These are phyloP conservation scores for Apostasia ramifera DNA, from an alignment of 106 monocot species.

Conservation along the genomic window DNA sequence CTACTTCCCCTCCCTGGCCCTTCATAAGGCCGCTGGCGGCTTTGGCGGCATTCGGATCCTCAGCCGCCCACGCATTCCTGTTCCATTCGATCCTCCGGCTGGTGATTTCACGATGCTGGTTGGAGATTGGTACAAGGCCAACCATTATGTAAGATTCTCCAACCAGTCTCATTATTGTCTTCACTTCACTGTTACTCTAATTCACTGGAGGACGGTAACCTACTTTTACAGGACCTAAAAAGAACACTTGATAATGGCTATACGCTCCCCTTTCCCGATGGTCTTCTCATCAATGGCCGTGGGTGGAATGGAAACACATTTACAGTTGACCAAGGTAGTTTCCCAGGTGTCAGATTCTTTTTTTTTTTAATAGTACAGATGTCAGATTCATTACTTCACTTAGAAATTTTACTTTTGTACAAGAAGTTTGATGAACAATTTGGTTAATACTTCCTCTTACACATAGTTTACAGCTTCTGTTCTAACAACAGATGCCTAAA, in stretches of 20 bases:
- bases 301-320: conserved; percentile 36
- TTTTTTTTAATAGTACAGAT: too few relatives aligned
- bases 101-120: conserved; percentile 38
- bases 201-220: background rate
- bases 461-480: too few relatives aligned
- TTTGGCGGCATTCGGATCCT: conserved; percentile 39
- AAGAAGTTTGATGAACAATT: too few relatives aligned
- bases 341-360: too few relatives aligned
- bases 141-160: conserved; percentile 30
- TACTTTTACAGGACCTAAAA: conserved; percentile 24
- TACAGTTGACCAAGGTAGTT: conserved; percentile 46
- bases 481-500: too few relatives aligned
- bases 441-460: too few relatives aligned
- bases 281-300: conserved; percentile 47
- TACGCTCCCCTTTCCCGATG: conserved; percentile 47
- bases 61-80: conserved; percentile 36
- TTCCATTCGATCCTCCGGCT: conserved; percentile 42
- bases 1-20: conserved; percentile 52
- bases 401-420: too few relatives aligned
- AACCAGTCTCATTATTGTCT: background rate
- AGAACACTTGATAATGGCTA: conserved; percentile 32
- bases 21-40: conserved; percentile 54
- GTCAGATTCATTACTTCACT: too few relatives aligned
- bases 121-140: conserved; percentile 59
- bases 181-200: too few relatives aligned